phyloP scores from a whole-genome alignment of 1,284 basidiomycete species.

The Puccinia horiana region DNA sequence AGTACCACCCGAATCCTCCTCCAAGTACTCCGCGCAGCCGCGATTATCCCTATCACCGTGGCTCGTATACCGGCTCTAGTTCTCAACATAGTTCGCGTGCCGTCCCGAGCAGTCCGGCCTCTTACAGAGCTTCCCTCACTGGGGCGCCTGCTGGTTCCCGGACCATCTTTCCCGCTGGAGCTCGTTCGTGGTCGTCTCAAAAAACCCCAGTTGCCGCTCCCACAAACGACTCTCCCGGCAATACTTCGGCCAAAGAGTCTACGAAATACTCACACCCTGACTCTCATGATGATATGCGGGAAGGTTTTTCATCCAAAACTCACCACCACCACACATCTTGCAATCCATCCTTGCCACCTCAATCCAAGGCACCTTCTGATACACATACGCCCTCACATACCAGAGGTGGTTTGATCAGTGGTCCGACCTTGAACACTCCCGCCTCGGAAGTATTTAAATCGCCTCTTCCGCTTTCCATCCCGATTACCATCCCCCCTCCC shows the following conservation, averaged over 20 bases:
- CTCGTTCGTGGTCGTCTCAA: constrained; percentile 34
- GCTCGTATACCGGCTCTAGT: constrained; percentile 7
- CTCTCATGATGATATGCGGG: neutral
- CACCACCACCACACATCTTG: neutral
- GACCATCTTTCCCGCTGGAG: constrained; percentile 14
- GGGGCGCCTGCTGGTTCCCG: constrained; percentile 8
- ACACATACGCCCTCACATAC: constrained; percentile 2
- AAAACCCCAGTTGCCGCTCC: constrained; percentile 7
- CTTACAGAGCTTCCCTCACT: constrained; percentile 4
- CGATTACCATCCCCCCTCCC: constrained; percentile 44
- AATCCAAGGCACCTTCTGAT: constrained; percentile 5
- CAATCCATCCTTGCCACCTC: neutral
- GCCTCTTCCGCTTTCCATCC: constrained; percentile 43
- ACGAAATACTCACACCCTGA: constrained; percentile 5
- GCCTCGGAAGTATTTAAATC: constrained; percentile 46
- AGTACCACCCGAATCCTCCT: neutral
- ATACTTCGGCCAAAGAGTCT: neutral
- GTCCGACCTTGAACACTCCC: constrained; percentile 42
- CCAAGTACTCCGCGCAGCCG: neutral
- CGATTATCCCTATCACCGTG: constrained; percentile 31
- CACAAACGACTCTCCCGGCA: neutral
- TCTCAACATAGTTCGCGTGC: constrained; percentile 11
- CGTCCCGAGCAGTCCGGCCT: constrained; percentile 12
- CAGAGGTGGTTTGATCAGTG: constrained; percentile 18
- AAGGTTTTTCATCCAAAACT: neutral